Base-by-base conservation (phyloP, 139 green algal genomes). In the Picochlorum sp. region DNA sequence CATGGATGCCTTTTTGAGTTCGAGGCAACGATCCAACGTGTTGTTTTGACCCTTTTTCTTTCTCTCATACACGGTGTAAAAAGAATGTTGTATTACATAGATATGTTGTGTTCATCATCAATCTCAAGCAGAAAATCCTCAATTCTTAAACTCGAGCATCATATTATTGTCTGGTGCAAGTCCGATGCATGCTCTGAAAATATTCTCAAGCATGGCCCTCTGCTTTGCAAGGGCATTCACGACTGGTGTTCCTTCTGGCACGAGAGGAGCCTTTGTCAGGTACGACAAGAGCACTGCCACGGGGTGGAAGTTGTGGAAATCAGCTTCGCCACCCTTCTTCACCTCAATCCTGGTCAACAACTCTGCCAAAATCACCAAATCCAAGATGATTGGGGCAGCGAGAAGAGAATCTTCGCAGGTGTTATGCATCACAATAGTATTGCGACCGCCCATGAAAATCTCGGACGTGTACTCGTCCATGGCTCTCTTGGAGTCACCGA, bases 361-460 rank as follows among this genome's bases (percentile, higher is more conserved):
- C 83, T 99, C 94, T 0, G 92, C 83, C n/a, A 99, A 76, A 41
- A 99, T 82, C 47, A 96, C 86, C 45, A 99, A 77, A 76, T 99
- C 94, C 50, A 99, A 77, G 72, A 99, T 99, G 75, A 99, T 92
- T 62, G 94, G 94, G 1, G 94, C 88, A 1, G 94, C 94, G 31
- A 99, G 86, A 54, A 99, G 81, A 3, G 82, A 95, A 82, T 99
- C 94, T 85, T 77, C 66, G 80, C 94, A 99, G 1, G 94, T 98
- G 86, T 99, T 99, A 86, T 99, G 94, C 82, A 99, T 95, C 37
- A 89, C 90, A 45, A 99, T 96, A 15, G 94, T 99, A 82, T 97
- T 96, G 45, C 74, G 83, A 34, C 94, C 94, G 51, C 91, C 90
- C 87, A 92, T 80, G 76, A 90, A 90, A 75, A 98, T 97, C 78